Base-by-base conservation (phyloP, 2,329 filamentous ascomycete species). In the Fusarium temperatum region DNA sequence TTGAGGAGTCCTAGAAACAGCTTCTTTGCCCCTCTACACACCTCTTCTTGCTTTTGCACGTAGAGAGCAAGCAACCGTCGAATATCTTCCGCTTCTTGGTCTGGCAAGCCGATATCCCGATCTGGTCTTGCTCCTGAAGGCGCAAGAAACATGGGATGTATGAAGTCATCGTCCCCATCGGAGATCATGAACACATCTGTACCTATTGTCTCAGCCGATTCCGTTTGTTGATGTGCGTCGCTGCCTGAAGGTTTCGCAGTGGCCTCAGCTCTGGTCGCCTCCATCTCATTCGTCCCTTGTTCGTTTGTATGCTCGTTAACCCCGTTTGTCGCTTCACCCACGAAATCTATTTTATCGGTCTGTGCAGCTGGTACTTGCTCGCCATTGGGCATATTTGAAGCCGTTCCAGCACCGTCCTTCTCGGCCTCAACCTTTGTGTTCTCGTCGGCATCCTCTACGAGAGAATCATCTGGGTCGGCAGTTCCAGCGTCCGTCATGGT, bases 1-100 rank as follows among this genome's bases (percentile, higher is more conserved):
- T 89, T 89, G 70, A 95, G 85, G 59, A 97, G 85, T 3, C 93
- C 93, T 57, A 91, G 86, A 70, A 93, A 91, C 55, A 96, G 85
- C 68, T 88, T 89, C 63, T 89, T 88, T 3, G 91, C 88, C 13
- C 92, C 91, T 9, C 93, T 90, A 63, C 93, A 92, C 5, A 96
- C 90, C 80, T 96, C 94, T 78, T 96, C 94, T 79, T 96, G 94
- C 81, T 96, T 96, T 78, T 96, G 94, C 32, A 96, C 90, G 80
- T 94, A 96, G 17, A 94, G 84, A 73, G 94, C 88, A 55, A 96
- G 86, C 24, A 95, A 83, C 65, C 92, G 89, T 66, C 94, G 90
- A 48, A 94, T 91, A 68, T 96, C 93, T 73, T 95, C 93, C 3
- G 94, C 94, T 82, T 96, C 94, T 32, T 86, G 83, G 24, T 90